Conservation (phyloP, 768 basidiomycete genomes). For the Tephrocybe sp. region DNA sequence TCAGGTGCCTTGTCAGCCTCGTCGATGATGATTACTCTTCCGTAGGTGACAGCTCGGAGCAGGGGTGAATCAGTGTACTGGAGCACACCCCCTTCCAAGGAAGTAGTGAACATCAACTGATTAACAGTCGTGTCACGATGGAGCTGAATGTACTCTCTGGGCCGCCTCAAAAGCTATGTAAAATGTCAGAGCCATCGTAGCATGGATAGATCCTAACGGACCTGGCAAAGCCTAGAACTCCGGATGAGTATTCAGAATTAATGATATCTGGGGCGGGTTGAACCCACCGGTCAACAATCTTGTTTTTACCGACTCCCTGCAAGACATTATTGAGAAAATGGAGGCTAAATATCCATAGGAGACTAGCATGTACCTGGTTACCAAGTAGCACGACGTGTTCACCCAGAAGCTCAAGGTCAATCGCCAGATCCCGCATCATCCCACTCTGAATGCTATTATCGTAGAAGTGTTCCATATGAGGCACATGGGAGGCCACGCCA, state of each 20-base stretch:
- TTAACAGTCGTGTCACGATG: constrained; percentile 71
- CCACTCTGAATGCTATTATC: constrained; percentile 68
- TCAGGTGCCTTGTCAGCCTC: constrained; percentile 75
- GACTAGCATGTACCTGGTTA: constrained; percentile 48
- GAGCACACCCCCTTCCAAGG: constrained; percentile 55
- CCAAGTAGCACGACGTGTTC: constrained; percentile 67
- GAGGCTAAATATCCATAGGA: background rate
- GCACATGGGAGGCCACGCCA: constrained; percentile 56
- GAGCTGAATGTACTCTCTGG: constrained; percentile 67
- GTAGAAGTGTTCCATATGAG: constrained; percentile 69
- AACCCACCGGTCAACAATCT: constrained; percentile 58
- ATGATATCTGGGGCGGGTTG: background rate
- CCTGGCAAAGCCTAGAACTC: constrained; percentile 49
- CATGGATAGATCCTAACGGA: constrained; percentile 17
- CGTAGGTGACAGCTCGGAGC: constrained; percentile 56
- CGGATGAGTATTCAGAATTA: background rate
- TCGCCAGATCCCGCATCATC: constrained; percentile 61
- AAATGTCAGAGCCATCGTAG: background rate
- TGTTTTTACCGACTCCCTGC: constrained; percentile 71
- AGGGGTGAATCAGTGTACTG: constrained; percentile 65
- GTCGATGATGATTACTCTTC: constrained; percentile 67
- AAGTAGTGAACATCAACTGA: constrained; percentile 67
- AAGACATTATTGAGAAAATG: background rate
- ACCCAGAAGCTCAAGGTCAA: constrained; percentile 57
- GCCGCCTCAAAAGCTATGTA: constrained; percentile 52